These are phyloP conservation scores for Begonia masoniana DNA, from an alignment of 306 rosid species.

Conservation along the genomic window DNA sequence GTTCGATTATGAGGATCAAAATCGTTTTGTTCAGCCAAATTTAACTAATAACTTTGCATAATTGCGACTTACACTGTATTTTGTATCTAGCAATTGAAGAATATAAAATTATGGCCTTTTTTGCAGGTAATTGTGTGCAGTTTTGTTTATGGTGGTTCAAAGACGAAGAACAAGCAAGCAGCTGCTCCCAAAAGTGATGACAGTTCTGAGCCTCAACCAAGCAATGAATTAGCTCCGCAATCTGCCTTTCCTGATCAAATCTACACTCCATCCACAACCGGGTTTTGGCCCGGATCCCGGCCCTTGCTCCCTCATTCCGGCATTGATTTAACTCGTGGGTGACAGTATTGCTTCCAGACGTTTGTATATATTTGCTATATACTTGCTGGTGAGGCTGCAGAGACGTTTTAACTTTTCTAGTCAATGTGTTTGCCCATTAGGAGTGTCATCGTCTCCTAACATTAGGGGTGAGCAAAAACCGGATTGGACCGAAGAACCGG, in stretches of 20 bases:
- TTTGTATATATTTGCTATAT: slow-evolving; percentile 41
- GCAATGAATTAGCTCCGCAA: slow-evolving; percentile 41
- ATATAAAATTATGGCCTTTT: no score
- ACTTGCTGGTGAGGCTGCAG: slow-evolving; percentile 28
- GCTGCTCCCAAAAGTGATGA: slow-evolving; percentile 21
- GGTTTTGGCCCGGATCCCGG: slow-evolving; percentile 57
- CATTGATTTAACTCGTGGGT: slow-evolving; percentile 85
- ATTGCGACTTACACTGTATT: no score
- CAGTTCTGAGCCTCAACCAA: slow-evolving; percentile 35
- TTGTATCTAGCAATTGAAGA: no score
- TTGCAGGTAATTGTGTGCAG: slow-evolving; percentile 84
- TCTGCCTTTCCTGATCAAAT: slow-evolving; percentile 43
- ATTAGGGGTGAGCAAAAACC: no score
- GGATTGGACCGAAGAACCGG: no score
- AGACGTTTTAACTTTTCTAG: no score
- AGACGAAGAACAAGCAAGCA: slow-evolving; percentile 45
- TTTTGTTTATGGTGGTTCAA: slow-evolving; percentile 61
- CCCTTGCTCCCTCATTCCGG: slow-evolving; percentile 50
- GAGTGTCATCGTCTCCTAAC: no score
- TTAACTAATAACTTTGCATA: no score
- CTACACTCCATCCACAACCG: slow-evolving; percentile 35
- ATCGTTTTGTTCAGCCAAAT: no score
- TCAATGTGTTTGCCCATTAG: no score
- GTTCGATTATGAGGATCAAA: no score
- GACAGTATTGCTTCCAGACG: slow-evolving; percentile 11